Percentiles rank a stretch among this genome's conserved stretches.
These are phyloP conservation scores for Candida broadrunensis DNA, from an alignment of 805 yeast species.

Conservation along the genomic window DNA sequence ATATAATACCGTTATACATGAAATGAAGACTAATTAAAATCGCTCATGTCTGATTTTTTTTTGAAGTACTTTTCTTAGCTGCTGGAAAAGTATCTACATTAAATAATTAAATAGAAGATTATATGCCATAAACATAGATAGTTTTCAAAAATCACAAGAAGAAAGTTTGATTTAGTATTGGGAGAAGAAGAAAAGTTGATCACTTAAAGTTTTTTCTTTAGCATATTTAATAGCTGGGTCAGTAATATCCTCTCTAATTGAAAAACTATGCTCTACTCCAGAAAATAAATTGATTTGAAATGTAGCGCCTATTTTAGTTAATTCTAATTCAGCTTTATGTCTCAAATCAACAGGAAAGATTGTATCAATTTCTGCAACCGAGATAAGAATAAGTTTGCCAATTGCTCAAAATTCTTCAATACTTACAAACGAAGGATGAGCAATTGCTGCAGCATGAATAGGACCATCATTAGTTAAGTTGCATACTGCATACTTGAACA, in stretches of 20 bases:
- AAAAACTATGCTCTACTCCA: conserved; percentile 72
- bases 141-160: too few relatives aligned
- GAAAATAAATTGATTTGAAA: conserved; percentile 63
- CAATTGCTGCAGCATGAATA: conserved; percentile 56
- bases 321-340: conserved; percentile 54
- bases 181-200: conserved; percentile 36
- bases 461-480: conserved; percentile 39
- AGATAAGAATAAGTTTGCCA: conserved; percentile 56
- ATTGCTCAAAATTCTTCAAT: conserved; percentile 63
- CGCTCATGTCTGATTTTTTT: too few relatives aligned
- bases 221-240: conserved; percentile 58
- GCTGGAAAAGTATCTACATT: too few relatives aligned
- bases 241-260: conserved; percentile 70
- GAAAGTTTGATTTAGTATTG: too few relatives aligned
- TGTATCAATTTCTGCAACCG: conserved; percentile 71
- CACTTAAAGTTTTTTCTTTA: conserved; percentile 57
- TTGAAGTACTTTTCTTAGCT: too few relatives aligned
- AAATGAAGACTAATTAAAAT: too few relatives aligned
- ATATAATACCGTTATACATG: too few relatives aligned
- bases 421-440: conserved; percentile 78
- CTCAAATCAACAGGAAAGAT: conserved; percentile 66
- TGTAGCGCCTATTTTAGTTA: conserved; percentile 38
- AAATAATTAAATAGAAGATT: too few relatives aligned
- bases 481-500: conserved; percentile 81
- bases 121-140: too few relatives aligned